These are phyloP conservation scores for Murraya paniculata DNA, from an alignment of 345 rosid genomes.

Conservation along the genomic window DNA sequence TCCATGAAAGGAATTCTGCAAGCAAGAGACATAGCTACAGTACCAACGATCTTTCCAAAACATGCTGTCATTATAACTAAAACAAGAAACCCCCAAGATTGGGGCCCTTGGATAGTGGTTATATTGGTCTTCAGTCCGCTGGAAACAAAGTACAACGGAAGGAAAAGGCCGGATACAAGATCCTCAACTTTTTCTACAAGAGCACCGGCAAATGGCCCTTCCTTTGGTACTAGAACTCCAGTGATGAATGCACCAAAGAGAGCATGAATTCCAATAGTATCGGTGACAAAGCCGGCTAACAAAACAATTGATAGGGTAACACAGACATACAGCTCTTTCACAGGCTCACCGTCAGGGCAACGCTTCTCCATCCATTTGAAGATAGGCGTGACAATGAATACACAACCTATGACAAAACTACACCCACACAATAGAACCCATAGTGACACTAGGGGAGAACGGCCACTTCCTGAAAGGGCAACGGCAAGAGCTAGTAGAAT, in stretches of 20 bases:
- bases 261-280: conserved; percentile 70
- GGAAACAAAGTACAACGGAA: conserved; percentile 74
- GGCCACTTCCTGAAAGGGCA: conserved; percentile 52
- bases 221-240: conserved; percentile 66
- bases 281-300: conserved; percentile 62
- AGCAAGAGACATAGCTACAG: conserved; percentile 45
- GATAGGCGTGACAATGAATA: conserved; percentile 36
- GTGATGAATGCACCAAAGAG: conserved; percentile 79
- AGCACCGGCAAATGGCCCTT: conserved; percentile 65
- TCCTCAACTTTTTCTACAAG: conserved; percentile 78
- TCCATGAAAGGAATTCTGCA: conserved; percentile 52
- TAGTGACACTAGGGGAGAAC: conserved; percentile 53
- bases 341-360: conserved; percentile 78
- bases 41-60: conserved; percentile 70
- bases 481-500: conserved; percentile 78
- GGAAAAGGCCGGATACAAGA: conserved; percentile 68
- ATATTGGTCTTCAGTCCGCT: conserved; percentile 81
- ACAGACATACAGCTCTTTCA: conserved; percentile 65
- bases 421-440: conserved; percentile 69
- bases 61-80: conserved; percentile 66
- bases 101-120: conserved; percentile 50
- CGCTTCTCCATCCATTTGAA: conserved; percentile 58
- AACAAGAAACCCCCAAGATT: conserved; percentile 72
- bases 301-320: conserved; percentile 52
- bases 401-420: conserved; percentile 43